These are phyloP conservation scores for Trifolium repens DNA, from an alignment of 306 rosid genomes.

Conservation along the genomic window DNA sequence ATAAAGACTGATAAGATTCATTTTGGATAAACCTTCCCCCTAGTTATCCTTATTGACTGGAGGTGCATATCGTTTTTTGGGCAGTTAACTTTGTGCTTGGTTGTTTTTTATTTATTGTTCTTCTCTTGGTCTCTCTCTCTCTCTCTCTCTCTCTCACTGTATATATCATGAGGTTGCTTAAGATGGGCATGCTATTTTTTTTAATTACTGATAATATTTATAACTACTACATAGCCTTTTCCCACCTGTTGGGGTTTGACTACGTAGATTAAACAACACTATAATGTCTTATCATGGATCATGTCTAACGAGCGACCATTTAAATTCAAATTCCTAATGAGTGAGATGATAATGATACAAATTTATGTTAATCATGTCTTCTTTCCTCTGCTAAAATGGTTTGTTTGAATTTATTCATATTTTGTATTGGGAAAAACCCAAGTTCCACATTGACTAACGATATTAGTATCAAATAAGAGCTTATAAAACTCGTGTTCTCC, in stretches of 20 bases:
- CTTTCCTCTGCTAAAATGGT: conserved; percentile 3
- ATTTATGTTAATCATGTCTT: conserved; percentile 14
- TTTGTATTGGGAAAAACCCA: not conserved
- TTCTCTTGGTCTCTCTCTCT: conserved; percentile 11
- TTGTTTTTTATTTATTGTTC: conserved; percentile 3
- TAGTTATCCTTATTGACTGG: not conserved
- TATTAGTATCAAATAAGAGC: not conserved
- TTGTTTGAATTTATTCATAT: conserved; percentile 2
- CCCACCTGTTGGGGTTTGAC: not conserved
- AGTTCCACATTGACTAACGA: not conserved
- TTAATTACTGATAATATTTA: not conserved
- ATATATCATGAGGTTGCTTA: not conserved
- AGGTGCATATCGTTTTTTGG: conserved; percentile 13
- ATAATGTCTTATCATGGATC: not conserved
- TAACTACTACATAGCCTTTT: conserved; percentile 3
- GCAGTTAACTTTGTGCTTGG: conserved; percentile 6
- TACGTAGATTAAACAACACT: not conserved
- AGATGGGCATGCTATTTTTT: not conserved
- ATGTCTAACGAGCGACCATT: not conserved
- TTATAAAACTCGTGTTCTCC: not conserved
- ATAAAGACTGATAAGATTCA: not conserved
- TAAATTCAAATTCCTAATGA: conserved; percentile 8
- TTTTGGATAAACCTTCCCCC: conserved; percentile 13
- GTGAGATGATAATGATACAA: conserved; percentile 20
- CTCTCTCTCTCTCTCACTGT: not conserved